Percentiles rank a stretch among this genome's conserved stretches.
These are phyloP conservation scores for Raffaelea albimanens DNA, from an alignment of 2,329 filamentous ascomycete genomes.

Conservation along the genomic window DNA sequence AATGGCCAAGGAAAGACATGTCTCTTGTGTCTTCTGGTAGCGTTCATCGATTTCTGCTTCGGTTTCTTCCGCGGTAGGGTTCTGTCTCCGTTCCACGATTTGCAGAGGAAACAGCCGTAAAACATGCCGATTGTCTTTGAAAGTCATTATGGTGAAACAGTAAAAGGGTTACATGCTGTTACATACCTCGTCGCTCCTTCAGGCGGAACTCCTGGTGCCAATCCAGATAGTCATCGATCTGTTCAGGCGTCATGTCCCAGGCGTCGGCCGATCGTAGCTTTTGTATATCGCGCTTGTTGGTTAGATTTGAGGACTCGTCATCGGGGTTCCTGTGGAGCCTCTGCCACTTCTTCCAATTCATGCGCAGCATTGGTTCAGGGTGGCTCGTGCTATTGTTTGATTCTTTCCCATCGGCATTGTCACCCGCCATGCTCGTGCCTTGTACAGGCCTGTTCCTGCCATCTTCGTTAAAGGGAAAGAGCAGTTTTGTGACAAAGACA, in stretches of 20 bases:
- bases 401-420: background rate
- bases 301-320: constrained; percentile 6
- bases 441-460: constrained; percentile 8
- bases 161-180: background rate
- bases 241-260: constrained; percentile 40
- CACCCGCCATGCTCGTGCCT: constrained; percentile 12
- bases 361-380: constrained; percentile 22
- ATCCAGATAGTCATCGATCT: constrained; percentile 68
- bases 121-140: constrained; percentile 20
- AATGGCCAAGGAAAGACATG: background rate
- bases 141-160: constrained; percentile 3
- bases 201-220: constrained; percentile 63
- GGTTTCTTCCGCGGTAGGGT: constrained; percentile 5
- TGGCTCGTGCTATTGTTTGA: too few relatives aligned
- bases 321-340: constrained; percentile 28
- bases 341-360: constrained; percentile 70
- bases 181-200: constrained; percentile 10
- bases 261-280: constrained; percentile 18
- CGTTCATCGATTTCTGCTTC: constrained; percentile 12
- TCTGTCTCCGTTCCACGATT: constrained; percentile 1
- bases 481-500: constrained; percentile 67
- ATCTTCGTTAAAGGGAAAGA: constrained; percentile 62
- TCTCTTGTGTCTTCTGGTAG: background rate
- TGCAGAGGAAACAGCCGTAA: constrained; percentile 24
- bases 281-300: constrained; percentile 17